Base-by-base conservation (phyloP, 371 early-diverging fungal species). In the Umbelopsis sp. region DNA sequence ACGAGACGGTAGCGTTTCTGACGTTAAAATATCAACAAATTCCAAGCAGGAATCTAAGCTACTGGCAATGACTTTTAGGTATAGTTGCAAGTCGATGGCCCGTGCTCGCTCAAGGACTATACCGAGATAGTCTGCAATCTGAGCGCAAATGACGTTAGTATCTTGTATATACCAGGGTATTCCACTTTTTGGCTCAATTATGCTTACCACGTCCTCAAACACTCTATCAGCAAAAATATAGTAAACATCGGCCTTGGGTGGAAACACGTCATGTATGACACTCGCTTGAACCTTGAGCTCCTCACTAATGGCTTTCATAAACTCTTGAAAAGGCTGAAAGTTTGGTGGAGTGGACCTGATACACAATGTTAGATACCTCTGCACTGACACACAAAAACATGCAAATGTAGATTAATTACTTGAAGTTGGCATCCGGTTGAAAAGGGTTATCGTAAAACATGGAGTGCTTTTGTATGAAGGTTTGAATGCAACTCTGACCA, bases 401-500 rank as follows among this genome's bases (percentile, higher is more conserved):
- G 22, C 0, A 22, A 22, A 22, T 22, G 0, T 22, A 22, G 0
- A 48, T 24, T 10, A 67, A 77, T 67, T 79, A 86, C 86, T 74
- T 76, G 53, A 84, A 83, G 65, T 87, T 89, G 64, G 86, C 88
- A 53, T 85, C 79, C 16, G 88, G 83, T 62, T 84, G 82, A 48
- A 82, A 86, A 9, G 85, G 84, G 64, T 92, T 91, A 74, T 94
- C 95, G 74, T 89, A 95, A 69, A 95, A 95, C 37, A 95, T 87
- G 37, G 90, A 92, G 68, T 92, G 91, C 72, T 94, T 95, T 46
- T 94, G 92, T 51, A 94, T 87, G 75, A 91, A 95, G 1, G 92
- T 86, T 69, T 93, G 91, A 50, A 93, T 89, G 74, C 91, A 91
- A 8, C 89, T 84, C 48, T 75, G 77, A 12, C 94, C 95, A 46